Evolutionary conservation across 306 rosid genomes (phyloP).

Genomic region (Mimosa bimucronata): DNA sequence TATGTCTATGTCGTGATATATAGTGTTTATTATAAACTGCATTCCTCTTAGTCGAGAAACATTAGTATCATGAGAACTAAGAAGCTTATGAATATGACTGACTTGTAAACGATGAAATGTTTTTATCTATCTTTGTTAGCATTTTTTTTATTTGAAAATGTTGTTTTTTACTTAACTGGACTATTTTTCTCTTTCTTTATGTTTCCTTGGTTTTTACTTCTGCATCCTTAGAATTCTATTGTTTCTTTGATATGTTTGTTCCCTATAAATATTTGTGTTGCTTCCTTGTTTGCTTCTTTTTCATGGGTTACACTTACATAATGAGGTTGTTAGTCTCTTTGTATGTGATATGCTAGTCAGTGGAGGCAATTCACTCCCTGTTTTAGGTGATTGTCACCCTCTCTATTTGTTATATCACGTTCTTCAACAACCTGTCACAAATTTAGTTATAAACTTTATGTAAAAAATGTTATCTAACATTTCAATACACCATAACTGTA

Average conservation of each 20-base stretch:
- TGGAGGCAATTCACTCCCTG: neutral
- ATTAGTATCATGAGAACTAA: too few relatives aligned
- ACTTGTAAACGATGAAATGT: neutral
- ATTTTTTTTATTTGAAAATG: neutral
- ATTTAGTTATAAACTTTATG: neutral
- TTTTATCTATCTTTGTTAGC: neutral
- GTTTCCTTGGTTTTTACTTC: neutral
- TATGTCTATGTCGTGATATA: too few relatives aligned
- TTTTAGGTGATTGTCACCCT: neutral
- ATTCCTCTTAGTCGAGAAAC: too few relatives aligned
- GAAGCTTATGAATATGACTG: neutral
- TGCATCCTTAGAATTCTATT: neutral
- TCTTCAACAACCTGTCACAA: neutral
- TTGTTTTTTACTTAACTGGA: neutral
- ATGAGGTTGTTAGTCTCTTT: neutral
- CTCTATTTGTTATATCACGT: conserved; percentile 1
- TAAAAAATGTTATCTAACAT: neutral
- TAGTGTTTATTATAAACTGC: too few relatives aligned
- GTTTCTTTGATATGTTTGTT: neutral
- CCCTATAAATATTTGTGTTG: neutral
- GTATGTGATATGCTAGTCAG: too few relatives aligned
- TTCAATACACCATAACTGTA: neutral
- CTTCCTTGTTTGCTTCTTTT: conserved; percentile 18
- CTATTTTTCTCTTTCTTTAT: neutral
- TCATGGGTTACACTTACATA: conserved; percentile 1